Percentiles rank a stretch among this genome's conserved stretches.
phyloP scores from a whole-genome alignment of 441 rosid genomes.

The Gossypium davidsonii region DNA sequence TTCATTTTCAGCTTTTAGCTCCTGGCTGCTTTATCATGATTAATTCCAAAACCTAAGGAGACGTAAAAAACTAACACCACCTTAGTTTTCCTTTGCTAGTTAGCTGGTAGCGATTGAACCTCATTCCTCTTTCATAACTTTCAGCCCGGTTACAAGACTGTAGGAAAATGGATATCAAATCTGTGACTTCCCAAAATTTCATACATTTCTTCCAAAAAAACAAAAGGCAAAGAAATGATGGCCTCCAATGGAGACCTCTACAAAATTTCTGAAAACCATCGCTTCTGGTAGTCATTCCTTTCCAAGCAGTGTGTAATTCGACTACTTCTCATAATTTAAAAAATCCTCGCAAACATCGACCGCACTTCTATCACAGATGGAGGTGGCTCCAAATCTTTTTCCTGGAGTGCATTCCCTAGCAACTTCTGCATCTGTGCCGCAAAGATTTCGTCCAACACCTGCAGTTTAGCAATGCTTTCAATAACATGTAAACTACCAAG shows the following conservation, averaged over 20 bases:
- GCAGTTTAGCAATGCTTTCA: constrained; percentile 13
- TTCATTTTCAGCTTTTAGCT: too few relatives aligned
- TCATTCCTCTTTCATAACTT: neutral
- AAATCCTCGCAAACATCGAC: constrained; percentile 77
- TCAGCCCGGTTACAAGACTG: neutral
- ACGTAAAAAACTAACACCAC: neutral
- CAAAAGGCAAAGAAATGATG: neutral
- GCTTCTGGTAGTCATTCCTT: neutral
- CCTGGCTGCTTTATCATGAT: too few relatives aligned
- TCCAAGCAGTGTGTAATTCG: neutral
- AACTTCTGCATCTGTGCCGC: constrained; percentile 73
- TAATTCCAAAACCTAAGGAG: neutral
- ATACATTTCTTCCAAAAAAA: neutral
- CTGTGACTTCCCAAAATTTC: neutral
- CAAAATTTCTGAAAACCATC: constrained; percentile 4
- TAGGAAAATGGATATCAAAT: neutral
- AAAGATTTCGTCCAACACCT: constrained; percentile 81
- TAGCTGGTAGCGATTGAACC: neutral
- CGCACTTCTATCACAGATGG: constrained; percentile 77
- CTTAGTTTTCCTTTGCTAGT: neutral
- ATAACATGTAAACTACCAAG: neutral
- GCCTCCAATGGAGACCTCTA: constrained; percentile 11
- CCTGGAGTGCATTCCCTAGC: constrained; percentile 64
- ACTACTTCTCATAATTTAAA: constrained; percentile 31
- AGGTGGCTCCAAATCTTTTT: constrained; percentile 74